Percentiles rank a stretch among this genome's conserved stretches.
Evolutionary conservation across 345 rosid species (phyloP).

Genomic region (Citrus australasica): DNA sequence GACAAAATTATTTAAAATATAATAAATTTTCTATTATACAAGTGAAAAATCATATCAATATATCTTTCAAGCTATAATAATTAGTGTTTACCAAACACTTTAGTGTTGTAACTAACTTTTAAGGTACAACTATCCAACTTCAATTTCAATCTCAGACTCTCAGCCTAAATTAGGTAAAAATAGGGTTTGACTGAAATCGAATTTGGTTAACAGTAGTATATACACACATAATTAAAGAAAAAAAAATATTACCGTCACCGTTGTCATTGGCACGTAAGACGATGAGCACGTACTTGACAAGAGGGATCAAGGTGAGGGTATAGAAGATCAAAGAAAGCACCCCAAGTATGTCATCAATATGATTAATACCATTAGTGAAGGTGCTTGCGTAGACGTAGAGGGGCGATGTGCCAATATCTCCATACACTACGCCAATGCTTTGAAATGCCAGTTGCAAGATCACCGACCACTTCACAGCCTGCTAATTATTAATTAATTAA

Average conservation of each 20-base stretch:
- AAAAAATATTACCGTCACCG: slow-evolving; percentile 39
- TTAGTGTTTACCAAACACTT: too few relatives aligned
- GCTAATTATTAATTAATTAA: neutral
- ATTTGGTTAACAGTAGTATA: too few relatives aligned
- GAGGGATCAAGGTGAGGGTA: slow-evolving; percentile 51
- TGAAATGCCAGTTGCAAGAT: slow-evolving; percentile 55
- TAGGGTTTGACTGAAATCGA: accelerated
- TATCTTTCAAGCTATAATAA: accelerated
- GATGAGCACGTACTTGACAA: slow-evolving; percentile 48
- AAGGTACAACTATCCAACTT: too few relatives aligned
- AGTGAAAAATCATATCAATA: too few relatives aligned
- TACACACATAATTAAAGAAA: too few relatives aligned
- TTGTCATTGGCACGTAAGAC: slow-evolving; percentile 54
- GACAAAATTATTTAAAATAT: too few relatives aligned
- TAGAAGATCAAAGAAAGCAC: slow-evolving; percentile 55
- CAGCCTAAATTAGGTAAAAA: too few relatives aligned
- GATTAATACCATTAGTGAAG: slow-evolving; percentile 29
- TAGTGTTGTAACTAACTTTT: too few relatives aligned
- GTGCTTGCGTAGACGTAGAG: slow-evolving; percentile 44
- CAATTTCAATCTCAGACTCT: too few relatives aligned
- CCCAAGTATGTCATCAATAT: slow-evolving; percentile 49
- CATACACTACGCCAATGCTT: slow-evolving; percentile 56
- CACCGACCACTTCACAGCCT: slow-evolving; percentile 28
- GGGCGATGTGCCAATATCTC: slow-evolving; percentile 64
- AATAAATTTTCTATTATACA: accelerated